Evolutionary conservation across 495 filamentous ascomycete genomes (phyloP).

Genomic region (Delitschia confertaspora): DNA sequence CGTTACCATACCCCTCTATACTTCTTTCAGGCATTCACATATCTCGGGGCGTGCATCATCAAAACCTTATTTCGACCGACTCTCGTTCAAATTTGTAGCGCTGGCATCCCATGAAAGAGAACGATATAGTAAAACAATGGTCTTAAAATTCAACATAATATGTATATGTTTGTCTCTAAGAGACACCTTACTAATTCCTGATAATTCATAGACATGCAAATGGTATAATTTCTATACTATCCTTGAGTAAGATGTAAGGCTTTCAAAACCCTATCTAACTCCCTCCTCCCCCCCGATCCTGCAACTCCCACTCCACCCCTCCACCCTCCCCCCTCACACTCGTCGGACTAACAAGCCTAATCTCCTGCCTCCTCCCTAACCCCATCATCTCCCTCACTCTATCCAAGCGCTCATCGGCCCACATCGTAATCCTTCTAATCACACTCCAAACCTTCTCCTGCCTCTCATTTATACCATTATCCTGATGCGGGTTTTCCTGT

Average conservation of each 20-base stretch:
- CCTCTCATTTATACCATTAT: constrained; percentile 33
- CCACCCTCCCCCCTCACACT: constrained; percentile 7
- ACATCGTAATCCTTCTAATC: constrained; percentile 24
- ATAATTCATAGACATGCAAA: no score
- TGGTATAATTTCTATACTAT: neutral
- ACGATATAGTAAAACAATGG: no score
- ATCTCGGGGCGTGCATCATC: no score
- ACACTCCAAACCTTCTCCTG: constrained; percentile 33
- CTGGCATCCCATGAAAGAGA: no score
- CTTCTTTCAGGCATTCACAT: no score
- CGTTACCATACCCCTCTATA: no score
- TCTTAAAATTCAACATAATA: no score
- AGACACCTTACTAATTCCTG: no score
- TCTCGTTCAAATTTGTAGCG: no score
- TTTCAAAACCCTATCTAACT: constrained; percentile 8
- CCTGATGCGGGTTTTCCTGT: constrained; percentile 61
- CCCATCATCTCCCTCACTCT: constrained; percentile 15
- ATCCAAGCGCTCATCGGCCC: constrained; percentile 24
- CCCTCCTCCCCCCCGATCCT: constrained; percentile 14
- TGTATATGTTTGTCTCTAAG: no score
- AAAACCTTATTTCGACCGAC: no score
- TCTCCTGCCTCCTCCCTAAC: constrained; percentile 7
- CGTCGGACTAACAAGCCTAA: constrained; percentile 19
- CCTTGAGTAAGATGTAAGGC: neutral
- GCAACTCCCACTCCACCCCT: constrained; percentile 16